phyloP scores from a whole-genome alignment of 345 rosid genomes.

The Turnera subulata region DNA sequence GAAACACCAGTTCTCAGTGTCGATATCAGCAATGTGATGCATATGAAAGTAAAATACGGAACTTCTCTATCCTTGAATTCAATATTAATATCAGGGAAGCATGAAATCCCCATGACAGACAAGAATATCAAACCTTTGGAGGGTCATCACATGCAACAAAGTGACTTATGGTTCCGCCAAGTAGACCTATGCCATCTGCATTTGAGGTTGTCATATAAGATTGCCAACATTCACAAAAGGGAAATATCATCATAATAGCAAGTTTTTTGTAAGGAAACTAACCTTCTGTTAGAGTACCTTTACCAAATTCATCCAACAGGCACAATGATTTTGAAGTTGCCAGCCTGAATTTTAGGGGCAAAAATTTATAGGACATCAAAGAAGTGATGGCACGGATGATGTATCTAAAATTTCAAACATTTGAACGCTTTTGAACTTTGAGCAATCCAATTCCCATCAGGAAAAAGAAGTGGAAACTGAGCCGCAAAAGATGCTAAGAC shows the following conservation, averaged over 20 bases:
- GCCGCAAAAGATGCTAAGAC: background rate
- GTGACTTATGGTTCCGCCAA: constrained; percentile 86
- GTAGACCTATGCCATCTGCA: constrained; percentile 94
- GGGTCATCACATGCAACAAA: constrained; percentile 58
- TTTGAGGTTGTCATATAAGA: constrained; percentile 11
- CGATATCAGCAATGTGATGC: background rate
- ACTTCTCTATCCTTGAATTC: background rate
- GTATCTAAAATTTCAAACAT: constrained; percentile 3
- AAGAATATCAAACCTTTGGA: constrained; percentile 65
- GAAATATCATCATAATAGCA: background rate
- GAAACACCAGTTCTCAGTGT: background rate
- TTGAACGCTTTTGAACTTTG: background rate
- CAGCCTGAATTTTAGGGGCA: constrained; percentile 47
- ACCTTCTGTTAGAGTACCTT: constrained; percentile 99
- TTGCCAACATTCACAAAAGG: background rate
- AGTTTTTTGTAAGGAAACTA: constrained; percentile 11
- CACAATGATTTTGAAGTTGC: constrained; percentile 89
- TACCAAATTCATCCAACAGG: constrained; percentile 94
- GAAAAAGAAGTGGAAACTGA: constrained; percentile 11
- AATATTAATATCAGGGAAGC: background rate
- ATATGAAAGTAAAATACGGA: background rate
- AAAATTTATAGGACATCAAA: constrained; percentile 1
- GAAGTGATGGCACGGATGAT: background rate
- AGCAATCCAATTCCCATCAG: background rate
- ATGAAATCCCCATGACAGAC: background rate